Evolutionary conservation across 495 filamentous ascomycete species (phyloP).

Genomic region (Halenospora varia): DNA sequence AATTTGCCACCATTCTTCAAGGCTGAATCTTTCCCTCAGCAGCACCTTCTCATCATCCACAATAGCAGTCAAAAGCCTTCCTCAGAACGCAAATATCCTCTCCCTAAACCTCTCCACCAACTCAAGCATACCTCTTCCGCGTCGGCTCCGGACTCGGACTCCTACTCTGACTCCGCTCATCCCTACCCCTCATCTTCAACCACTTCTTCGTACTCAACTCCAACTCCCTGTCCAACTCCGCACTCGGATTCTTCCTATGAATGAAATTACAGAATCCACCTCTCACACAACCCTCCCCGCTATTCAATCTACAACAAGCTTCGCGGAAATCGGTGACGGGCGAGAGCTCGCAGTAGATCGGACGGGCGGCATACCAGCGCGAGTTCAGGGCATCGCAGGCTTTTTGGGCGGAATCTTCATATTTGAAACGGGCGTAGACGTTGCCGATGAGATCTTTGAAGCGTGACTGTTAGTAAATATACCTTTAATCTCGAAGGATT

Average conservation of each 20-base stretch:
- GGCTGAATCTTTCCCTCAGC: background rate
- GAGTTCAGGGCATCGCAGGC: conserved; percentile 93
- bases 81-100: too few species aligned
- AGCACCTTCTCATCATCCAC: background rate
- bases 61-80: too few species aligned
- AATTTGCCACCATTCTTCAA: conserved; percentile 4
- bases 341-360: conserved; percentile 95
- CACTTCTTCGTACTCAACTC: conserved; percentile 92
- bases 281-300: conserved; percentile 90
- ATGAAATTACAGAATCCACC: conserved; percentile 99
- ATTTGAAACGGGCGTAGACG: conserved; percentile 99
- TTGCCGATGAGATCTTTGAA: conserved; percentile 97
- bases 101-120: background rate
- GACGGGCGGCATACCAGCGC: conserved; percentile 95
- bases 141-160: conserved; percentile 77
- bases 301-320: conserved; percentile 93
- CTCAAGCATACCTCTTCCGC: conserved; percentile 56
- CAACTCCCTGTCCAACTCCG: conserved; percentile 85
- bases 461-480: too few species aligned
- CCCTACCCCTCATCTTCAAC: conserved; percentile 79
- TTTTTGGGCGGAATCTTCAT: conserved; percentile 91
- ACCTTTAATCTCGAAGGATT: too few species aligned
- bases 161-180: conserved; percentile 73
- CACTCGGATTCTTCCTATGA: conserved; percentile 87
- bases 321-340: conserved; percentile 98